Percentiles rank a stretch among this genome's conserved stretches.
phyloP scores from a whole-genome alignment of 345 rosid genomes.

The Eucalyptus cloeziana region DNA sequence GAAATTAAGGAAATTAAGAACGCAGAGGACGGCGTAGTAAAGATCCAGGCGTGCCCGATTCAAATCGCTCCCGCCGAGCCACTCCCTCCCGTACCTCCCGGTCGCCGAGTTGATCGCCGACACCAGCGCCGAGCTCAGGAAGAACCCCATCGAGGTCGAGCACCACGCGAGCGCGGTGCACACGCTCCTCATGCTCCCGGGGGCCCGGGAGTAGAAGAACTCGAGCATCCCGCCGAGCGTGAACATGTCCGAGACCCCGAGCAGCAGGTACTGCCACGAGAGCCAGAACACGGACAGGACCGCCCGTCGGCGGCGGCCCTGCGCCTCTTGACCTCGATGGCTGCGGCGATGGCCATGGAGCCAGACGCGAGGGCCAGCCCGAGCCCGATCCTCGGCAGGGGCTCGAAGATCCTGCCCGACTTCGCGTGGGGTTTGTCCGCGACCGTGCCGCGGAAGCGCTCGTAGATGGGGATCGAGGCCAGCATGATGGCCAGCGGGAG shows the following conservation, averaged over 20 bases:
- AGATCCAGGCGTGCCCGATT: conserved; percentile 28
- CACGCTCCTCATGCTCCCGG: conserved; percentile 26
- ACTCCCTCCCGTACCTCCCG: conserved; percentile 11
- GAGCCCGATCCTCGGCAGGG: conserved; percentile 28
- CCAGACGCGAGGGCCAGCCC: conserved; percentile 36
- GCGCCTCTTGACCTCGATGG: conserved; percentile 28
- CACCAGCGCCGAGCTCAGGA: conserved; percentile 36
- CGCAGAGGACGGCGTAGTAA: conserved; percentile 24
- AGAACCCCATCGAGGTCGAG: conserved; percentile 44
- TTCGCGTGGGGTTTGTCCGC: neutral
- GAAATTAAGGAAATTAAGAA: conserved; percentile 36
- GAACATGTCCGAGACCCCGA: conserved; percentile 42
- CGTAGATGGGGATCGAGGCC: conserved; percentile 26
- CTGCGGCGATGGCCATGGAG: conserved; percentile 42
- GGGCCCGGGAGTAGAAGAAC: conserved; percentile 53
- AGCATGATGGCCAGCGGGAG: conserved; percentile 34
- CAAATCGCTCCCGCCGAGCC: conserved; percentile 35
- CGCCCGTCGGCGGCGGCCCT: neutral
- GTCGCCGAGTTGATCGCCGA: conserved; percentile 12
- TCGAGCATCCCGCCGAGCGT: conserved; percentile 58
- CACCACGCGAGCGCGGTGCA: conserved; percentile 47
- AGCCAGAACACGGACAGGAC: conserved; percentile 46
- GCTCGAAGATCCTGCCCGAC: conserved; percentile 1
- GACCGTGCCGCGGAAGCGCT: neutral
- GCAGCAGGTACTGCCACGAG: conserved; percentile 28